phyloP scores from a whole-genome alignment of 1,284 basidiomycete species.

The Rhodofomes roseus region DNA sequence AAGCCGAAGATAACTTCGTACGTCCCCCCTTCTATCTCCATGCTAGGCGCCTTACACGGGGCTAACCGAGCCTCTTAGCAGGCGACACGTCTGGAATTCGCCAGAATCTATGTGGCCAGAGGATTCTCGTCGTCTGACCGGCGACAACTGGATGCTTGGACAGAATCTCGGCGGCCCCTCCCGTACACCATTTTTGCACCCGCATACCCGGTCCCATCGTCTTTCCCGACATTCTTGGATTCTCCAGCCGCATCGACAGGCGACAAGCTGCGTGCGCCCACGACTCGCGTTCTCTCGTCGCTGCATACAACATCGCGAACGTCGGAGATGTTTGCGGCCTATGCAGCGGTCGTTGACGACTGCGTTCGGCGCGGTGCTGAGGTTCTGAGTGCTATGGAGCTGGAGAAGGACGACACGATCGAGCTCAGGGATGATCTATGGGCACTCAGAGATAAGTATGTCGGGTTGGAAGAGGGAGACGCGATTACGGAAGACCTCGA shows the following conservation, averaged over 20 bases:
- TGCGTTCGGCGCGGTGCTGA: constrained; percentile 27
- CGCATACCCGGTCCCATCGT: constrained; percentile 25
- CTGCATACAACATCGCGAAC: constrained; percentile 21
- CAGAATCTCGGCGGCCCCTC: constrained; percentile 8
- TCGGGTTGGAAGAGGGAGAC: constrained; percentile 13
- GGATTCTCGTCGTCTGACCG: constrained; percentile 44
- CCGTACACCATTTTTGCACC: constrained; percentile 27
- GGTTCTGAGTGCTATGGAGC: constrained; percentile 23
- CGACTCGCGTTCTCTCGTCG: constrained; percentile 19
- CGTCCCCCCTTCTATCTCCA: background rate
- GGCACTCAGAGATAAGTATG: constrained; percentile 29
- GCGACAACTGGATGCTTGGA: constrained; percentile 36
- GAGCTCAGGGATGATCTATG: constrained; percentile 30
- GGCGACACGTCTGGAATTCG: constrained; percentile 10
- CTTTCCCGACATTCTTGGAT: constrained; percentile 25
- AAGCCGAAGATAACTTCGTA: constrained; percentile 5
- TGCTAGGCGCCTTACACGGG: background rate
- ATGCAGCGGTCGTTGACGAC: constrained; percentile 25
- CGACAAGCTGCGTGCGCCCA: background rate
- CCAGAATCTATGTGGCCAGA: constrained; percentile 51
- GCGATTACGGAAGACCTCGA: background rate
- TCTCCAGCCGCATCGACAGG: constrained; percentile 13
- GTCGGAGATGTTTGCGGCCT: constrained; percentile 22
- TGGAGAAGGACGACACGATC: constrained; percentile 31
- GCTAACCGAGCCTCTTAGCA: background rate